phyloP scores from a whole-genome alignment of 208 protist genomes.

The Acanthamoeba culbertsoni region DNA sequence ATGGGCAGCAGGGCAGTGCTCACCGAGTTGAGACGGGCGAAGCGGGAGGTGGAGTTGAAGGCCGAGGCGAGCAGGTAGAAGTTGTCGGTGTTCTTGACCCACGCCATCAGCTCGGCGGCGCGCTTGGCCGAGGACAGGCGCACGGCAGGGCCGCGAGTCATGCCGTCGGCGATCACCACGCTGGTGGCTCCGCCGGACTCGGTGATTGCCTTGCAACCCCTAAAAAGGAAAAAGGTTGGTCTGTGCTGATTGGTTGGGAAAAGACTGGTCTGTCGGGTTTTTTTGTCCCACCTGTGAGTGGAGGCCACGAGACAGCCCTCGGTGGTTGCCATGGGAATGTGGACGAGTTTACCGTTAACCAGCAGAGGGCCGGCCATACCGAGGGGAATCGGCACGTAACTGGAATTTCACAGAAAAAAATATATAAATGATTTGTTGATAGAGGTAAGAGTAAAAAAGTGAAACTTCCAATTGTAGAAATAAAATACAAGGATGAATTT shows the following conservation, averaged over 20 bases:
- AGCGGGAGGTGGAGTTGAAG: conserved; percentile 94
- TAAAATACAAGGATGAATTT: too few relatives aligned
- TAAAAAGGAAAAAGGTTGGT: not conserved
- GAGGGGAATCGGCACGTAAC: conserved; percentile 95
- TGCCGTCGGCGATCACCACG: conserved; percentile 91
- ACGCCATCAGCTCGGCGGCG: conserved; percentile 87
- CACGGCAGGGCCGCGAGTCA: conserved; percentile 96
- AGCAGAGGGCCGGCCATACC: conserved; percentile 93
- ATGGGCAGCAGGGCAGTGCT: not conserved
- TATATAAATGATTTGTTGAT: too few relatives aligned
- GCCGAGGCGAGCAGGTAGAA: conserved; percentile 86
- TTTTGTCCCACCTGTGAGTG: conserved; percentile 81
- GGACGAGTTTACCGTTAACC: conserved; percentile 89
- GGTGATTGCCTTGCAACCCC: conserved; percentile 94
- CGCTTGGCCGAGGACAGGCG: conserved; percentile 83
- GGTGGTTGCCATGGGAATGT: conserved; percentile 96
- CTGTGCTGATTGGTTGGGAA: not conserved
- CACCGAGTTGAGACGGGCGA: conserved; percentile 87
- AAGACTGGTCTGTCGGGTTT: not conserved
- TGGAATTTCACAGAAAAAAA: not conserved
- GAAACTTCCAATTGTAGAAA: too few relatives aligned
- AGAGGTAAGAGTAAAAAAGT: too few relatives aligned
- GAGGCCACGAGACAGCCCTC: conserved; percentile 97
- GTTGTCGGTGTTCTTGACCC: conserved; percentile 87
- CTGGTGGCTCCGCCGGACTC: conserved; percentile 87